Evolutionary conservation across 495 filamentous ascomycete species (phyloP).

Genomic region (Chaetomium cochliodes): DNA sequence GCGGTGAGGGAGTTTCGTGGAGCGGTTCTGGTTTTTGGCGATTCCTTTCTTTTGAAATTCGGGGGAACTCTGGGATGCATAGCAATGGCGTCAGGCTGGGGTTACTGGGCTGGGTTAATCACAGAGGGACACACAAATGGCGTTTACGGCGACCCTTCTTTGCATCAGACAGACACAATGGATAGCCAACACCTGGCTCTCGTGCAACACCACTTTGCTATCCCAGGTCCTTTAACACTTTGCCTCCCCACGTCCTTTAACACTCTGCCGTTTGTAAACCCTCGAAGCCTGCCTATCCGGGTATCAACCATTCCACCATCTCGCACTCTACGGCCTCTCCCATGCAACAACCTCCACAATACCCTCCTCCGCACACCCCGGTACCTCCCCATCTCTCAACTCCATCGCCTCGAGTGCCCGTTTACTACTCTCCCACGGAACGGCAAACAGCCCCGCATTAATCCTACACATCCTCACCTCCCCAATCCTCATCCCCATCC

Average conservation of each 20-base stretch:
- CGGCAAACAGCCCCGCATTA: constrained; percentile 31
- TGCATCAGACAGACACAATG: neutral
- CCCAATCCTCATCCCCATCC: neutral
- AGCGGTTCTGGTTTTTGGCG: neutral
- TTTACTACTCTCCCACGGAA: constrained; percentile 33
- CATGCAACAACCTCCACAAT: constrained; percentile 18
- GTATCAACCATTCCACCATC: neutral
- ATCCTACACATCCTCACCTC: constrained; percentile 36
- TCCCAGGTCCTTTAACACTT: too few relatives aligned
- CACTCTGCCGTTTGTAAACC: too few relatives aligned
- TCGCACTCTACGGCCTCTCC: constrained; percentile 8
- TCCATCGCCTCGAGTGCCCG: constrained; percentile 20
- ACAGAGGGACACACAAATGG: neutral
- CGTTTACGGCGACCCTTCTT: neutral
- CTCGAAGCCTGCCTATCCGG: neutral
- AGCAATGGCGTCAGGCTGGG: constrained; percentile 16
- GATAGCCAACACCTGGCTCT: neutral
- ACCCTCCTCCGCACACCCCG: neutral
- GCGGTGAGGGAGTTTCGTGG: constrained; percentile 21
- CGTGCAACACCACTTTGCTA: neutral
- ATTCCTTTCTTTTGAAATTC: neutral
- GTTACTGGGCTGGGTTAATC: neutral
- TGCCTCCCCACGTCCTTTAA: too few relatives aligned
- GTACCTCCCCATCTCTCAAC: constrained; percentile 25
- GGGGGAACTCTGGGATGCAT: constrained; percentile 2